phyloP scores from a whole-genome alignment of 2,329 filamentous ascomycete genomes.

The Apiospora arundinis region DNA sequence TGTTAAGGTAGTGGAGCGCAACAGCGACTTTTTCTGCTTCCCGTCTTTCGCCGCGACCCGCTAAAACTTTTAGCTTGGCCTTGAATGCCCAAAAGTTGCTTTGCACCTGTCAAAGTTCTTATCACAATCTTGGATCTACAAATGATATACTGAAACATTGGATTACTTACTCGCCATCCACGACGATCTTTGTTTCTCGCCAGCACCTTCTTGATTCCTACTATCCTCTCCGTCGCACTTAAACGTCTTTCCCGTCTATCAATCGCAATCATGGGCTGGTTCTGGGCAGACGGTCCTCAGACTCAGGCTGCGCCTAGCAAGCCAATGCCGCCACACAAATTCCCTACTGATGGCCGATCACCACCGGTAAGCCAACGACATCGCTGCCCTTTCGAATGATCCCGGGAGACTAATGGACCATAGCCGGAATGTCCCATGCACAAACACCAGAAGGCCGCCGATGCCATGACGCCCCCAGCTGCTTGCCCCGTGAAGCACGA shows the following conservation, averaged over 20 bases:
- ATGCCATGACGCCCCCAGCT: constrained; percentile 48
- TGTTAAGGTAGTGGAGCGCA: neutral
- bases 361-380: constrained; percentile 48
- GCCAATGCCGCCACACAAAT: constrained; percentile 35
- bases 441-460: constrained; percentile 52
- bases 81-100: neutral
- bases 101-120: neutral
- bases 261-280: constrained; percentile 65
- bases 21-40: neutral
- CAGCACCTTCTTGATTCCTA: neutral
- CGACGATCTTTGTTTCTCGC: neutral
- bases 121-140: constrained; percentile 5
- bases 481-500: constrained; percentile 42
- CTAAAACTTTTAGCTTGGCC: constrained; percentile 15
- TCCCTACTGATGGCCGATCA: constrained; percentile 36
- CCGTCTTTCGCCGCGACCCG: constrained; percentile 22
- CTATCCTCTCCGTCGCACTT: constrained; percentile 21
- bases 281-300: constrained; percentile 61
- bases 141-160: neutral
- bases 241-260: constrained; percentile 43
- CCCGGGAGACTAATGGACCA: constrained; percentile 6
- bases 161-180: neutral
- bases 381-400: neutral
- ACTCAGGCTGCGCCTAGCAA: constrained; percentile 31
- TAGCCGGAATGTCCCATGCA: constrained; percentile 67